Conservation (phyloP, 495 filamentous ascomycete genomes). For the Polyplosphaeria fusca region DNA sequence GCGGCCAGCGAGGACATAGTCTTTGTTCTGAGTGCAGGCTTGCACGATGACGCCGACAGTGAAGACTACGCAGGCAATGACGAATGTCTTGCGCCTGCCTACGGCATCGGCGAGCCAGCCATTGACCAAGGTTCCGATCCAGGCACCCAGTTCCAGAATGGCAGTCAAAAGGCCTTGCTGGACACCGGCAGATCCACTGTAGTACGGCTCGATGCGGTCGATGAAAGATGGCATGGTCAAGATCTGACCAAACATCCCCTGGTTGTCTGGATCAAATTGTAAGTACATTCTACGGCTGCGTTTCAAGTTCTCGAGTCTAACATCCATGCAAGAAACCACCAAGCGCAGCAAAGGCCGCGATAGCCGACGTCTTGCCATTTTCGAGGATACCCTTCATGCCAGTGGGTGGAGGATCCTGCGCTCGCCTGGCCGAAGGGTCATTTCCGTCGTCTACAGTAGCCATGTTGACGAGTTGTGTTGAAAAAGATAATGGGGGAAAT, state of each 20-base stretch:
- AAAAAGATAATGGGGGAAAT: too few relatives aligned
- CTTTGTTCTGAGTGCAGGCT: neutral
- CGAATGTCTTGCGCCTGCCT: neutral
- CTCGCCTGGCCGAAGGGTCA: too few relatives aligned
- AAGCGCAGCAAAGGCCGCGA: too few relatives aligned
- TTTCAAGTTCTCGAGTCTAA: too few relatives aligned
- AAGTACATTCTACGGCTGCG: too few relatives aligned
- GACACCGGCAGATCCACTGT: neutral
- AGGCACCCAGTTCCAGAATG: neutral
- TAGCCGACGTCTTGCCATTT: too few relatives aligned
- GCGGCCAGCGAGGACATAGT: neutral
- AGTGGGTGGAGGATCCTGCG: too few relatives aligned
- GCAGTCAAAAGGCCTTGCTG: neutral
- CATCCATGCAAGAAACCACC: too few relatives aligned
- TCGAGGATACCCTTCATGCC: too few relatives aligned
- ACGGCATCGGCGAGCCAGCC: neutral
- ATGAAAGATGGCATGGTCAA: neutral
- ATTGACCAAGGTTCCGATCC: neutral
- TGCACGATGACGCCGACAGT: neutral
- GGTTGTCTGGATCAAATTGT: too few relatives aligned
- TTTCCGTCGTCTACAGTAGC: too few relatives aligned
- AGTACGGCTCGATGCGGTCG: neutral
- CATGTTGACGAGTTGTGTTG: too few relatives aligned
- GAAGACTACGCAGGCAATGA: neutral
- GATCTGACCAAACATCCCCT: conserved; percentile 2